Base-by-base conservation (phyloP, 1,284 basidiomycete genomes). In the Heterobasidion occidentale region DNA sequence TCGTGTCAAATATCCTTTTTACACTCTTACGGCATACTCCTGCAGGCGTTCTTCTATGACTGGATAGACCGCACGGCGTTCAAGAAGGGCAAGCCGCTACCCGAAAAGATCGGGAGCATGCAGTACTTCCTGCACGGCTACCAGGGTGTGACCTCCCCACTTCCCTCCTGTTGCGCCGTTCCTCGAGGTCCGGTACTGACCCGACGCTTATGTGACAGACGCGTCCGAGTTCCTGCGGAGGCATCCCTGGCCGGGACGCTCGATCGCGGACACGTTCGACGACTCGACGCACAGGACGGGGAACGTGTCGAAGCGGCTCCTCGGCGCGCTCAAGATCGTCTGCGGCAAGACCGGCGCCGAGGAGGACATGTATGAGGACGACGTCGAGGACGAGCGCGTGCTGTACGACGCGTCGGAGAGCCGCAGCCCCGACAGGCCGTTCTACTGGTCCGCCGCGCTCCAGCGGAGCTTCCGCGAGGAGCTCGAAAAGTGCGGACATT, bases 21-120 rank as follows among this genome's bases (percentile, higher is more conserved):
- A 35, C 36, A 46, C 19, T 14, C 14, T 14, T 46, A 14, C 61
- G 91, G 12, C 11, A 14, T 48, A 27, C 4, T 6, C 27, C 27
- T 27, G 12, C 61, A 92, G 81, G 87, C 90, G 5, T 94, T 94
- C 71, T 94, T 90, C 70, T 94, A 94, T 63, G 90, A 92, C 67
- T 94, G 90, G 90, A 73, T 92, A 46, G 92, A 94, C 63, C 74
- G 88, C 61, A 88, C 74, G 66, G 86, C 81, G 1, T 80, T 79
- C 9, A 90, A 90, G 73, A 90, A 92, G 64, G 87, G 87, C 14
- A 91, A 90, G 63, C 77, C 78, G 3, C 69, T 94, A 17, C 90
- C 89, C 20, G 88, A 88, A 56, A 94, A 95, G 74, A 86, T 94
- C 46, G 94, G 94, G 1, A 92, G 90, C 64, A 88, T 94, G 80